Evolutionary conservation across 495 filamentous ascomycete genomes (phyloP).

Genomic region (Daldinia concentrica): DNA sequence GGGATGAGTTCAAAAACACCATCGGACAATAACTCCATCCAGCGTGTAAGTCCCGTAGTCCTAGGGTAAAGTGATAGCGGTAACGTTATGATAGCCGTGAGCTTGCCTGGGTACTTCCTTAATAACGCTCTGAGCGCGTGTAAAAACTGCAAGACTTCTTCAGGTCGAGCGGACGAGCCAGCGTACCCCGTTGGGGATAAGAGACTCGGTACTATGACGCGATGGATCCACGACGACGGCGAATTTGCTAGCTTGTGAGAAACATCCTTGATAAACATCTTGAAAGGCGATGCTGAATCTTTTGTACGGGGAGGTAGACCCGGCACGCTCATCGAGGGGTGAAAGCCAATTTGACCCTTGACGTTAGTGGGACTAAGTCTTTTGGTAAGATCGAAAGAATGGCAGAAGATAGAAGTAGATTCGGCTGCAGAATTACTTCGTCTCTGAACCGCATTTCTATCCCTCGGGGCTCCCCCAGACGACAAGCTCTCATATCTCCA

Average conservation of each 20-base stretch:
- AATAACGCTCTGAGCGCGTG: slow-evolving; percentile 81
- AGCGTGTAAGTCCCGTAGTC: slow-evolving; percentile 78
- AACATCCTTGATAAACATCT: slow-evolving; percentile 69
- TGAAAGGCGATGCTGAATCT: slow-evolving; percentile 64
- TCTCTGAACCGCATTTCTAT: slow-evolving; percentile 39
- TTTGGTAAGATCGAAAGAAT: slow-evolving; percentile 90
- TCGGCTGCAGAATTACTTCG: slow-evolving; percentile 24
- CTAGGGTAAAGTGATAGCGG: slow-evolving; percentile 85
- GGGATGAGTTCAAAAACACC: slow-evolving; percentile 90
- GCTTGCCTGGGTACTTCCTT: slow-evolving; percentile 67
- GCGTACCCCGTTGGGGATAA: slow-evolving; percentile 86
- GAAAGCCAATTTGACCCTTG: slow-evolving; percentile 56
- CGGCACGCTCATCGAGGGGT: slow-evolving; percentile 52
- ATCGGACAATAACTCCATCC: slow-evolving; percentile 87
- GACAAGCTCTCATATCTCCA: slow-evolving; percentile 94
- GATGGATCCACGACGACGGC: slow-evolving; percentile 72
- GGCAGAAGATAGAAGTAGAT: slow-evolving; percentile 69
- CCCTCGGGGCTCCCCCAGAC: slow-evolving; percentile 64
- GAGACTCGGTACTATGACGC: slow-evolving; percentile 82
- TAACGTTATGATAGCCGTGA: slow-evolving; percentile 80
- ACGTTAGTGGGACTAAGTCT: slow-evolving; percentile 69
- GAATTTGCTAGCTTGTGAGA: slow-evolving; percentile 64
- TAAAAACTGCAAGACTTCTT: slow-evolving; percentile 81
- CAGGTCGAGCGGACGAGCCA: slow-evolving; percentile 69
- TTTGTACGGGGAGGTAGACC: slow-evolving; percentile 29